Evolutionary conservation across 371 early-diverging fungal genomes (phyloP).

Genomic region (Rhizopus microsporus): DNA sequence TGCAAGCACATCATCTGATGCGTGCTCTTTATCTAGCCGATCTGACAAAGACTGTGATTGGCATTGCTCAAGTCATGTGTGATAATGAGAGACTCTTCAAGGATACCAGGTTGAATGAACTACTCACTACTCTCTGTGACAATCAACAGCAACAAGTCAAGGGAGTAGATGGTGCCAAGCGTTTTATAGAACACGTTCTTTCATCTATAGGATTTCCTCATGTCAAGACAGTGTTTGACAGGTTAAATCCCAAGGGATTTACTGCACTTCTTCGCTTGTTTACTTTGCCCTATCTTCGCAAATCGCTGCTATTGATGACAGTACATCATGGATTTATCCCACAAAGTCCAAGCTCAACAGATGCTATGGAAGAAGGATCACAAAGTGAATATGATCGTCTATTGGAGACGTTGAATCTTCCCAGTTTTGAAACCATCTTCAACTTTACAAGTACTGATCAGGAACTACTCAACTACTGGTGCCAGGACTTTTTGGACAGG

Average conservation of each 20-base stretch:
- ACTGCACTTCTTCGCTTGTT: constrained; percentile 34
- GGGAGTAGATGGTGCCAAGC: constrained; percentile 9
- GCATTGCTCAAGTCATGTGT: constrained; percentile 28
- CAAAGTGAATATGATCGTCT: constrained; percentile 39
- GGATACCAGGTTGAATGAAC: constrained; percentile 4
- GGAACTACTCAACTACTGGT: constrained; percentile 35
- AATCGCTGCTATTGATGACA: constrained; percentile 41
- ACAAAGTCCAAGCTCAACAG: constrained; percentile 25
- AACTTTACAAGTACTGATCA: constrained; percentile 26
- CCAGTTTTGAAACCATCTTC: constrained; percentile 30
- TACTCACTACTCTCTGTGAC: constrained; percentile 12
- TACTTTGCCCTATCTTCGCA: constrained; percentile 46
- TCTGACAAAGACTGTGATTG: constrained; percentile 54
- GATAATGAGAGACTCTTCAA: constrained; percentile 17
- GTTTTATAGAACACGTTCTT: constrained; percentile 15
- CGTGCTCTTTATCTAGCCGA: constrained; percentile 68
- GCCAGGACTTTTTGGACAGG: constrained; percentile 24
- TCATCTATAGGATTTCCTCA: constrained; percentile 4
- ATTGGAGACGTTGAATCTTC: constrained; percentile 31
- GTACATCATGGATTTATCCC: constrained; percentile 44
- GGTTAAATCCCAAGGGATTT: constrained; percentile 19
- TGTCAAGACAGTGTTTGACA: constrained; percentile 18
- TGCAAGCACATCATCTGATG: constrained; percentile 63
- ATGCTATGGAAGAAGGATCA: constrained; percentile 14
- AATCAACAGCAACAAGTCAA: constrained; percentile 1